phyloP scores from a whole-genome alignment of 1,284 basidiomycete species.

The Trametes sp. region DNA sequence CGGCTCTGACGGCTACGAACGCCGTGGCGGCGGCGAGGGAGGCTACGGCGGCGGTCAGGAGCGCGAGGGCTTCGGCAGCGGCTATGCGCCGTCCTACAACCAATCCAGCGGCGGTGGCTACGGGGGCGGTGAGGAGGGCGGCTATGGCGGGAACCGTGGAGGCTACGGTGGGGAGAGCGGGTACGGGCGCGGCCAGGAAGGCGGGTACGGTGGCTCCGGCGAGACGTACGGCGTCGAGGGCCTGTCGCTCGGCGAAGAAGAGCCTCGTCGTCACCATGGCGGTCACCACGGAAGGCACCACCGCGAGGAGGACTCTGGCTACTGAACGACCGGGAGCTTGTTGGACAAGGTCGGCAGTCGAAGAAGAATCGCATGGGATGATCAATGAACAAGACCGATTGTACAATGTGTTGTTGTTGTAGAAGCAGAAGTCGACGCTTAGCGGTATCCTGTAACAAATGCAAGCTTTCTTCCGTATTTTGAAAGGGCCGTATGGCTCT shows the following conservation, averaged over 20 bases:
- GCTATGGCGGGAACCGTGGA: slow-evolving; percentile 17
- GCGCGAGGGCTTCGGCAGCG: slow-evolving; percentile 9
- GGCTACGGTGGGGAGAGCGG: slow-evolving; percentile 20
- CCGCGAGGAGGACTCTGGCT: slow-evolving; percentile 19
- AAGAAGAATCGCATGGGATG: not conserved
- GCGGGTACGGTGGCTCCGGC: slow-evolving; percentile 27
- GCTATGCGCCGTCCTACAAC: slow-evolving; percentile 24
- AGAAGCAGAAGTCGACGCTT: not conserved
- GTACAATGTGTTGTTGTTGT: not conserved
- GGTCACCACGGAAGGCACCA: slow-evolving; percentile 19
- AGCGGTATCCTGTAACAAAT: not conserved
- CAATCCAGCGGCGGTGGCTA: slow-evolving; percentile 17
- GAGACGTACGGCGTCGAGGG: slow-evolving; percentile 40
- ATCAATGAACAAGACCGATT: not conserved
- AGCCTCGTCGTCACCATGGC: slow-evolving; percentile 26
- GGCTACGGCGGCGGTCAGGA: slow-evolving; percentile 13
- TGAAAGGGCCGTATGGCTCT: no score
- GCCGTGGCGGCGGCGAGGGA: slow-evolving; percentile 24
- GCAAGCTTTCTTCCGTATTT: no score
- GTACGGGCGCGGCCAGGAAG: slow-evolving; percentile 26
- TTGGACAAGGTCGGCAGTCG: not conserved
- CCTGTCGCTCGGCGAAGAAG: slow-evolving; percentile 33
- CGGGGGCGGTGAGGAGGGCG: slow-evolving; percentile 21
- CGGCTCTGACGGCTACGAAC: slow-evolving; percentile 5
- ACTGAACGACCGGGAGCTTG: not conserved